Conservation (phyloP, 1,284 basidiomycete species). For the Singerocomus rubriflavus region DNA sequence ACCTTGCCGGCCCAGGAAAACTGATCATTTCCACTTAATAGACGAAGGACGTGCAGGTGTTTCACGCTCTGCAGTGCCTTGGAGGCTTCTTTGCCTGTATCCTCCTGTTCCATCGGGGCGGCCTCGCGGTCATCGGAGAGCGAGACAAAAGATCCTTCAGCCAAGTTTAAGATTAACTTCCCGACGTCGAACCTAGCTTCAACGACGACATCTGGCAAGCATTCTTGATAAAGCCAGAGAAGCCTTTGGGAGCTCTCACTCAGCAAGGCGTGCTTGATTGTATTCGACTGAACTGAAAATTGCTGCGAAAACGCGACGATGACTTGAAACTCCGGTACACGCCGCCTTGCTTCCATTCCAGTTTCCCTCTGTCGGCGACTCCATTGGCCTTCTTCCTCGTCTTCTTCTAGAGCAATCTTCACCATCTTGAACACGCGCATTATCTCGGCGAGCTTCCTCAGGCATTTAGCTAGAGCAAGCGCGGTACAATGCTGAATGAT, state of each 20-base stretch:
- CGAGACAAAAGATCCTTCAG: slow-evolving; percentile 25
- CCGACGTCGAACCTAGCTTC: slow-evolving; percentile 87
- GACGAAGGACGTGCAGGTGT: slow-evolving; percentile 77
- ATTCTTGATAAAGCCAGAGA: slow-evolving; percentile 80
- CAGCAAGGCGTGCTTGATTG: slow-evolving; percentile 51
- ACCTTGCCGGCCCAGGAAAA: slow-evolving; percentile 77
- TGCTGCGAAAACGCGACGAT: slow-evolving; percentile 75
- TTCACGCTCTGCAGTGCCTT: slow-evolving; percentile 52
- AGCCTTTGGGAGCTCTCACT: slow-evolving; percentile 78
- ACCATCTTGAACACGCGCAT: slow-evolving; percentile 49
- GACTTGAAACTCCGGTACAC: slow-evolving; percentile 83
- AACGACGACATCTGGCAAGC: slow-evolving; percentile 68
- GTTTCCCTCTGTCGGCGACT: slow-evolving; percentile 57
- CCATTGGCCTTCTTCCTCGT: slow-evolving; percentile 70
- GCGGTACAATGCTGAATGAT: slow-evolving; percentile 86
- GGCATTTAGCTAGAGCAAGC: slow-evolving; percentile 66
- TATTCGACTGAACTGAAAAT: slow-evolving; percentile 17
- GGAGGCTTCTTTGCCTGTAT: slow-evolving; percentile 15
- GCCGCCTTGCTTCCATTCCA: slow-evolving; percentile 69
- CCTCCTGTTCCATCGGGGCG: slow-evolving; percentile 1
- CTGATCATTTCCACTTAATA: slow-evolving; percentile 70
- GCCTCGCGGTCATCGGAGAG: slow-evolving; percentile 16
- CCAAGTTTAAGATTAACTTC: slow-evolving; percentile 63
- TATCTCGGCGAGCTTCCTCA: slow-evolving; percentile 67
- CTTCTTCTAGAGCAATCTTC: slow-evolving; percentile 59